Evolutionary conservation across 768 basidiomycete species (phyloP).

Genomic region (Russula griseocarnosa): DNA sequence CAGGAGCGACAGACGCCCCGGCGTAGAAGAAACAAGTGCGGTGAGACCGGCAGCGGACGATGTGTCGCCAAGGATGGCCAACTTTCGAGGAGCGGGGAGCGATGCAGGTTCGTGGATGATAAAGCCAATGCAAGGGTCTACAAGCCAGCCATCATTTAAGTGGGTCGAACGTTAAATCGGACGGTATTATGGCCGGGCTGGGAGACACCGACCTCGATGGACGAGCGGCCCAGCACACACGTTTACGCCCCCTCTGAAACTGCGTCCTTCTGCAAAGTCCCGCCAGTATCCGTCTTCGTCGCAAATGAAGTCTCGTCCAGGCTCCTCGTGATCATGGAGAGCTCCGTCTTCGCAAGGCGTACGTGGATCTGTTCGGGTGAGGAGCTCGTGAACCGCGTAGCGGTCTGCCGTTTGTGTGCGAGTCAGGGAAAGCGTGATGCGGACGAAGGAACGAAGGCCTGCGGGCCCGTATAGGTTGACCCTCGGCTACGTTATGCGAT

Average conservation of each 20-base stretch:
- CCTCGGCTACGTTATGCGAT: slow-evolving; percentile 34
- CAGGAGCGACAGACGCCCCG: slow-evolving; percentile 47
- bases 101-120: slow-evolving; percentile 55
- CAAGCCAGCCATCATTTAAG: slow-evolving; percentile 1
- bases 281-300: slow-evolving; percentile 62
- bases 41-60: slow-evolving; percentile 56
- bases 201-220: slow-evolving; percentile 59
- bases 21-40: slow-evolving; percentile 40
- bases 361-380: slow-evolving; percentile 49
- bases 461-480: slow-evolving; percentile 78
- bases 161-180: background rate
- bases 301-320: slow-evolving; percentile 57
- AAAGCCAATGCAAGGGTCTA: slow-evolving; percentile 79
- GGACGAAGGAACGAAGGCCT: slow-evolving; percentile 71
- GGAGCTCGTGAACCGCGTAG: slow-evolving; percentile 77
- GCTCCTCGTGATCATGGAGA: slow-evolving; percentile 60
- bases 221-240: slow-evolving; percentile 72
- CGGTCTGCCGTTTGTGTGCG: slow-evolving; percentile 53
- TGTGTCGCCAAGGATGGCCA: slow-evolving; percentile 79
- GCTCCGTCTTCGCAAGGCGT: slow-evolving; percentile 49
- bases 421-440: slow-evolving; percentile 66
- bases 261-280: slow-evolving; percentile 42
- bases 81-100: slow-evolving; percentile 46
- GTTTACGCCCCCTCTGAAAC: slow-evolving; percentile 42
- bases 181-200: background rate